Conservation (phyloP, 2,329 filamentous ascomycete species). For the Colletotrichum spinosum region DNA sequence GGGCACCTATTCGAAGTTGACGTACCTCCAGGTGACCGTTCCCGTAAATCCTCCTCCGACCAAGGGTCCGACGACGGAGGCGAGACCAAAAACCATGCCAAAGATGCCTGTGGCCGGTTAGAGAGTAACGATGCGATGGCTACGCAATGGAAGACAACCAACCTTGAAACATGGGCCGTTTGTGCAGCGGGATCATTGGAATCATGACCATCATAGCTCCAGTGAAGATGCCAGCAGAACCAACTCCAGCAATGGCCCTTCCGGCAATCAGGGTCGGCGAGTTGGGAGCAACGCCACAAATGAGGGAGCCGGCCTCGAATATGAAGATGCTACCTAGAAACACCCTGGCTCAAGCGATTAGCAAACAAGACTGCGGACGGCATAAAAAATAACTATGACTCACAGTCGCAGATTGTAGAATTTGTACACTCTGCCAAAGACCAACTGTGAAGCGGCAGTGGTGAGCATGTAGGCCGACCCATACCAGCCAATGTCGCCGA, state of each 20-base stretch:
- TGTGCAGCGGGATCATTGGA: conserved; percentile 68
- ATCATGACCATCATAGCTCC: conserved; percentile 69
- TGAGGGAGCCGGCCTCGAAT: conserved; percentile 65
- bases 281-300: conserved; percentile 66
- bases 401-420: conserved; percentile 61
- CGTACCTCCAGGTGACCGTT: conserved; percentile 58
- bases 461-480: conserved; percentile 72
- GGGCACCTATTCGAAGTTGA: not conserved
- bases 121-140: not conserved
- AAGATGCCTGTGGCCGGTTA: conserved; percentile 54
- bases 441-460: conserved; percentile 63
- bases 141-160: not conserved
- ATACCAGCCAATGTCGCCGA: conserved; percentile 74
- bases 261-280: conserved; percentile 67
- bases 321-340: conserved; percentile 61
- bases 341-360: conserved; percentile 43
- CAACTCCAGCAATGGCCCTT: conserved; percentile 67
- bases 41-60: conserved; percentile 66
- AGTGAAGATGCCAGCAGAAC: conserved; percentile 68
- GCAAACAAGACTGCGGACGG: not conserved
- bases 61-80: conserved; percentile 65
- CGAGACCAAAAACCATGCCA: conserved; percentile 65
- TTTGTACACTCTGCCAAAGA: conserved; percentile 63
- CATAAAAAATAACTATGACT: conserved; percentile 30
- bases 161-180: conserved; percentile 69